Evolutionary conservation across 805 yeast species (phyloP).

Genomic region (Wickerhamiella lipophila): DNA sequence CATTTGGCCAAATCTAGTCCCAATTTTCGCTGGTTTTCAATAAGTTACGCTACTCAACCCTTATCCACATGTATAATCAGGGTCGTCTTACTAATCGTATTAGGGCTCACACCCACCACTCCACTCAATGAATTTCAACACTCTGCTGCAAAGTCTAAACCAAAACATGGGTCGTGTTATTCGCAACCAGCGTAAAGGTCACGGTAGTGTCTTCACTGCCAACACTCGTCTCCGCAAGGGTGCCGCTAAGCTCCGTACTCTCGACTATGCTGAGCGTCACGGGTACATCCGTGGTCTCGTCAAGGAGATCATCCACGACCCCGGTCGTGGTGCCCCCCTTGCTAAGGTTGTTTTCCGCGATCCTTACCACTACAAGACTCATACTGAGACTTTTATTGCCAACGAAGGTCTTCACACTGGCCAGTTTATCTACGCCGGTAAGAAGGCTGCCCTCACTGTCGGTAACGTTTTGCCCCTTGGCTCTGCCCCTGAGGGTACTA

Average conservation of each 20-base stretch:
- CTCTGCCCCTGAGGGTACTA: conserved; percentile 98
- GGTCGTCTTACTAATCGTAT: neutral
- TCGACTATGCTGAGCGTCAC: conserved; percentile 98
- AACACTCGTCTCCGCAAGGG: conserved; percentile 99
- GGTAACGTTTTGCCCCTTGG: conserved; percentile 97
- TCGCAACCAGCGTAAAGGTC: conserved; percentile 99
- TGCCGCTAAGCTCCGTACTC: conserved; percentile 99
- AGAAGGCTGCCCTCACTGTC: conserved; percentile 83
- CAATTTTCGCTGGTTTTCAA: too few relatives aligned
- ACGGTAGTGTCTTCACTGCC: conserved; percentile 96
- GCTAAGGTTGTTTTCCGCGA: conserved; percentile 97
- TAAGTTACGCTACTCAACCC: neutral
- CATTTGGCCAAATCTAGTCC: too few relatives aligned
- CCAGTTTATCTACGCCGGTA: conserved; percentile 97
- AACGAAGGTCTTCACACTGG: conserved; percentile 99
- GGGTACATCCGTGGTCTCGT: conserved; percentile 99
- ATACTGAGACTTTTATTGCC: conserved; percentile 98
- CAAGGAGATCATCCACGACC: conserved; percentile 96
- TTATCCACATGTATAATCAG: neutral
- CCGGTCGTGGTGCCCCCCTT: conserved; percentile 99
- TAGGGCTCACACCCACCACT: conserved; percentile 3
- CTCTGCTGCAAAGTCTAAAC: conserved; percentile 5
- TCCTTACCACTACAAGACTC: conserved; percentile 96
- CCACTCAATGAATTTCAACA: conserved; percentile 7
- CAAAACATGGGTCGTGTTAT: conserved; percentile 45